A percentile compares a stretch with the other conserved stretches of the same genome.
These are phyloP conservation scores for Voacanga thouarsii DNA, from an alignment of 257 asterid genomes.

Conservation along the genomic window DNA sequence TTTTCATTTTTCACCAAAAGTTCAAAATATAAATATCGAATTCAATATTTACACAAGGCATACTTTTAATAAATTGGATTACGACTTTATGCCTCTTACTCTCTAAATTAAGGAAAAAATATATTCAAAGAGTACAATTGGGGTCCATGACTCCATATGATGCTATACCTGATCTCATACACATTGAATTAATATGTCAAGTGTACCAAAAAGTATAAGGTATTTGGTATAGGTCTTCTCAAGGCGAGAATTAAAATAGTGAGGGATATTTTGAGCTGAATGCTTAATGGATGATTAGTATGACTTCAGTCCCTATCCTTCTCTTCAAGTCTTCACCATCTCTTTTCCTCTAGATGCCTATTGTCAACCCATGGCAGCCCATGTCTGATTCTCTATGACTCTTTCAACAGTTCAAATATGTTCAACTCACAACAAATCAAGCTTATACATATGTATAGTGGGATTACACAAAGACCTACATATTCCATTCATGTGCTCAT, in stretches of 20 bases:
- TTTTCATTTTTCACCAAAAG: no score
- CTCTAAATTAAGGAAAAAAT: no score
- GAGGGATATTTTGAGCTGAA: background rate
- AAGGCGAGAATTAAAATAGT: background rate
- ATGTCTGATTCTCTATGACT: background rate
- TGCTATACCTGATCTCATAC: background rate
- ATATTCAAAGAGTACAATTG: background rate
- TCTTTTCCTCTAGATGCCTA: background rate
- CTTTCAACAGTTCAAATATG: background rate
- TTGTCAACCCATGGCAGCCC: background rate
- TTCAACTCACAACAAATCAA: background rate
- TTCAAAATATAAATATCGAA: no score
- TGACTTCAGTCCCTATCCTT: background rate
- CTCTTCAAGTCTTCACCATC: background rate
- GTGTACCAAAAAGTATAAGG: background rate
- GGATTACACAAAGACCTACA: background rate
- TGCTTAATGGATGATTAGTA: background rate
- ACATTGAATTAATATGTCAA: background rate
- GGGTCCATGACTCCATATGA: no score
- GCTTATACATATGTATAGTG: background rate
- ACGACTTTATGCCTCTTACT: no score
- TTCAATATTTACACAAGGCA: no score
- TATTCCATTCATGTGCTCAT: background rate
- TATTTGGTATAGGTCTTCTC: background rate
- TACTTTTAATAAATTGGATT: no score